phyloP scores from a whole-genome alignment of 306 rosid species.

The Spatholobus suberectus region DNA sequence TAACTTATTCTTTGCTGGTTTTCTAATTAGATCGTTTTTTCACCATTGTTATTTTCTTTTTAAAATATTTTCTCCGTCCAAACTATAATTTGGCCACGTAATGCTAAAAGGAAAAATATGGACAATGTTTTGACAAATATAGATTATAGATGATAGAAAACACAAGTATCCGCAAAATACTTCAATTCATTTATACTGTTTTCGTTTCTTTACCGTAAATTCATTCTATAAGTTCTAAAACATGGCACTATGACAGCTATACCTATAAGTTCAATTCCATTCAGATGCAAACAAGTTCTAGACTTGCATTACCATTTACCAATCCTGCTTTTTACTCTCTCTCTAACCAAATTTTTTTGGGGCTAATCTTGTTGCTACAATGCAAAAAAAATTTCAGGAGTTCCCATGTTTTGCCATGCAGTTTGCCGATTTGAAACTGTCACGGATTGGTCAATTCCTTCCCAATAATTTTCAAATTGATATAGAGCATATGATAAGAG shows the following conservation, averaged over 20 bases:
- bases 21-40: background rate
- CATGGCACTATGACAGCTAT: conserved; percentile 2
- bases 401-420: background rate
- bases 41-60: background rate
- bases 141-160: background rate
- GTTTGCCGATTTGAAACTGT: conserved; percentile 7
- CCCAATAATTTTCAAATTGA: conserved; percentile 7
- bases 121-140: background rate
- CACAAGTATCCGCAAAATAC: background rate
- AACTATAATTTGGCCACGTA: background rate
- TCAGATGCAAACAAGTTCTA: conserved; percentile 29
- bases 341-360: background rate
- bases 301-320: conserved; percentile 1
- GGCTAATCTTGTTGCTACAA: background rate
- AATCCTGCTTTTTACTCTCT: background rate
- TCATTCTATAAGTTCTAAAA: conserved; percentile 1
- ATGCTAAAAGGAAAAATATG: background rate
- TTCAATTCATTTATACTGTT: background rate
- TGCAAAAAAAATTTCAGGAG: background rate
- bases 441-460: conserved; percentile 28
- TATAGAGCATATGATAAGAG: background rate
- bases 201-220: conserved; percentile 18
- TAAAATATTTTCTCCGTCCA: background rate
- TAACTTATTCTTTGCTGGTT: background rate
- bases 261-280: background rate